Base-by-base conservation (phyloP, 78 protist genomes). In the Isochrysis galbana region DNA sequence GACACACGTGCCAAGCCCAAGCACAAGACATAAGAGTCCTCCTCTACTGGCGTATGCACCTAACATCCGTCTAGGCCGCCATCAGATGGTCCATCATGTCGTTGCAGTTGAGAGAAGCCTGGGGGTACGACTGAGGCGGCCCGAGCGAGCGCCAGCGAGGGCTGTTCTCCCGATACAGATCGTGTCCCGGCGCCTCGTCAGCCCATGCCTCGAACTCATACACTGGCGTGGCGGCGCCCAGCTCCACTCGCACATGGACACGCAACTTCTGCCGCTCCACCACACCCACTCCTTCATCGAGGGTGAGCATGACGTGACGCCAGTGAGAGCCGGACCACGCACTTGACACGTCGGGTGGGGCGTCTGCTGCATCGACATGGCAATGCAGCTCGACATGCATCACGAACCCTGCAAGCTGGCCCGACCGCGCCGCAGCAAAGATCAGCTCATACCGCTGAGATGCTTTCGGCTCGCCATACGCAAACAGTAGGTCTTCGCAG, bases 281-380 rank as follows among this genome's bases (percentile, higher is more conserved):
- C 41, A 11, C 0, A 19, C 19, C 36, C 10, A 70, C 41, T 17
- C 44, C 10, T 22, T 5, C 22, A 3, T 3, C 17, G 29, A 5
- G 41, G 11, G 5, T 41, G 41, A 34, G 42, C 42, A 14, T 11
- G 34, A 70, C 14, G 41, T 2, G 36, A 5, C 41, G 80, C 80
- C 80, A 70, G 41, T 70, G 80, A 23, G 41, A n/a, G 80, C 80
- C 80, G 36, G 34, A 14, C 80, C 80, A 70, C 41, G 80, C 80
- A 21, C 32, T 17, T 3, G 80, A 70, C 41, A 70, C 80, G 22
- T 70, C 80, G 5, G 80, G 80, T 2, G 80, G 80, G 21, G 11
- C 80, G 22, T 26, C 41, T 3, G 42, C 80, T 3, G 41, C 80
- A 10, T 29, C 36, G 22, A n/a, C 41, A 2, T 41, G 29, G 41